Base-by-base conservation (phyloP, 371 early-diverging fungal species). In the Encephalitozoon romaleae region DNA sequence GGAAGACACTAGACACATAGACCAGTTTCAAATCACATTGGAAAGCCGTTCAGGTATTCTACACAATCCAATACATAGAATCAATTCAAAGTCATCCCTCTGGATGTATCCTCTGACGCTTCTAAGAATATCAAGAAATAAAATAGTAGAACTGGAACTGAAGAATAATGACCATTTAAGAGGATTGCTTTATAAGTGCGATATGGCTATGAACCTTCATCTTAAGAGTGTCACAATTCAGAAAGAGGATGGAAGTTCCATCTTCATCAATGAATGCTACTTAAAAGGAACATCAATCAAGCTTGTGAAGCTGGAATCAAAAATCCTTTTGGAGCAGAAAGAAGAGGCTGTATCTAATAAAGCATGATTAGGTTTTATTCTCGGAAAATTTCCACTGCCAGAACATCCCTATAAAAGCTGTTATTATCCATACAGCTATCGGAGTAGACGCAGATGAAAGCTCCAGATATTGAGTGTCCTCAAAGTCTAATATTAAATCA, bases 101-200 rank as follows among this genome's bases (percentile, higher is more conserved):
- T 38, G 63, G 32, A 86, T 86, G 86, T 86, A 86, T 78, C 86
- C 86, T 23, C 73, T 83, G 28, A 86, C 86, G 8, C 78, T 86
- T 9, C 75, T 86, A 54, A 65, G 84, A 71, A 68, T 86, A 67
- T 81, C 82, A 23, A 82, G 68, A 75, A 78, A 79, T 12, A 77
- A 78, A 52, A 68, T 41, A 51, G 70, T 86, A 8, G 43, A 64
- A n/a, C 34, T 86, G 8, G 83, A 83, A 66, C 64, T 86, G 39
- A 84, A 82, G 67, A 84, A 82, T 55, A 72, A 75, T 34, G 45
- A 71, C 21, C 76, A 55, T 32, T 69, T 82, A 28, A 64, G 53
- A 68, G 86, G 86, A 5, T 59, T 30, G 9, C 67, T 84, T 8
- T 51, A 77, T 15, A 79, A 78, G 52, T 84, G 86, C 66, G 86